Evolutionary conservation across 169 alveolate species (phyloP), one percentile per base, ranked within the genome.

Genomic region (Plasmodium reichenowi): DNA sequence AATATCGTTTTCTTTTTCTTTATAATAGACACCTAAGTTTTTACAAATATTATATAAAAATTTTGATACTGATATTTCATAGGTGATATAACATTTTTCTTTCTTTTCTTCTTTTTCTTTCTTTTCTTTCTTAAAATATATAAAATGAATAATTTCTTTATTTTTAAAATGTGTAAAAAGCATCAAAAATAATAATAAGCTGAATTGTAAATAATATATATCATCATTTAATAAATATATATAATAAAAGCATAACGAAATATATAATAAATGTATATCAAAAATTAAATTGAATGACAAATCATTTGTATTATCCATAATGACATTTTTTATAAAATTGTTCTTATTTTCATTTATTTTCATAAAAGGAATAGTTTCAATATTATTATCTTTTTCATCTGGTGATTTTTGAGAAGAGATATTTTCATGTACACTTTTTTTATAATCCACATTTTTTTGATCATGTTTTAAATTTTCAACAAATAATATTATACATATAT

Each of bases 161-260:
- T 83, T 62, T 63, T 54, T 67, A 54, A 83, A 56, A 47, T 68
- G 72, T 2, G 70, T 32, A 62, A 83, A 83, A 47, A 24, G 54
- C 22, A 54, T 17, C 22, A 83, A 72, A 56, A 62, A 72, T 70
- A 83, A 62, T 43, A 83, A 24, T 32, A 83, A 47, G n/a, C 91
- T 83, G 13, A 83, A 63, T 17, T 83, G 32, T 47, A 83, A 63
- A 29, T 83, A 20, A 22, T 6, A 38, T 20, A 48, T 17, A 15
- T 83, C 20, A 71, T 56, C 68, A 83, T 50, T 83, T 83, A 83
- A 43, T 45, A 83, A 72, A 62, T 83, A 72, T 52, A 83, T 68
- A 72, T 83, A 43, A 58, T 83, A 83, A 68, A 56, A 83, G 50
- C 91, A 83, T 24, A 83, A 59, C 20, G 91, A 72, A 60, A 83